phyloP scores from a whole-genome alignment of 495 filamentous ascomycete genomes.

The Xylaria grammica region DNA sequence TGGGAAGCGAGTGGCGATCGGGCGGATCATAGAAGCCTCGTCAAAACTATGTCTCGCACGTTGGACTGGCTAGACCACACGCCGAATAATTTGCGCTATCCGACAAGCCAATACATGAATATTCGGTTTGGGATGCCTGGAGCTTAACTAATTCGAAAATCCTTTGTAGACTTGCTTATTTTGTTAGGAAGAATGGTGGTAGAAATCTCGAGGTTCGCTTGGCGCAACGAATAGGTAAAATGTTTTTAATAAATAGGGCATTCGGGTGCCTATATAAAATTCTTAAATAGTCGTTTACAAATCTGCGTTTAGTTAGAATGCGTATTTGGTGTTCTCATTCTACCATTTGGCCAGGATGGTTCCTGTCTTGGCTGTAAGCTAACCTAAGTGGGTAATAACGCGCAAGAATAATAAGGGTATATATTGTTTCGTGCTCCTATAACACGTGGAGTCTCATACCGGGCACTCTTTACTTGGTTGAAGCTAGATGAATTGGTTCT shows the following conservation, averaged over 20 bases:
- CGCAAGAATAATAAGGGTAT: not conserved
- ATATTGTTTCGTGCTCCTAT: not conserved
- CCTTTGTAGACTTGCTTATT: not conserved
- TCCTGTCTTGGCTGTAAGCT: not conserved
- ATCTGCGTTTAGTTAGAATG: too few relatives aligned
- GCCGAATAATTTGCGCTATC: constrained; percentile 67
- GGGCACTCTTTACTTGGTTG: not conserved
- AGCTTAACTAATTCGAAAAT: constrained; percentile 20
- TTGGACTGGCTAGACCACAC: constrained; percentile 59
- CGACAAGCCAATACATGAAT: constrained; percentile 75
- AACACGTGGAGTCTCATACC: not conserved
- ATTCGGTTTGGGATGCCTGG: constrained; percentile 58
- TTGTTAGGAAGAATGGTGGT: not conserved
- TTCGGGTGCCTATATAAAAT: not conserved
- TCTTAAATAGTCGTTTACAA: too few relatives aligned
- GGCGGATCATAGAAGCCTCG: constrained; percentile 62
- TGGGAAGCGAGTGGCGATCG: constrained; percentile 87
- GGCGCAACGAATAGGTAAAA: not conserved
- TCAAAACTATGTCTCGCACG: constrained; percentile 63
- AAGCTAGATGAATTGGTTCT: not conserved
- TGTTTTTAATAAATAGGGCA: not conserved
- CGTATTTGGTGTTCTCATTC: not conserved
- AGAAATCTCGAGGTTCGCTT: not conserved
- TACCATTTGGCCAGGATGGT: not conserved
- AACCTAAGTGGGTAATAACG: not conserved